Conservation (phyloP, 2,329 filamentous ascomycete genomes). For the Fusarium hainanense region DNA sequence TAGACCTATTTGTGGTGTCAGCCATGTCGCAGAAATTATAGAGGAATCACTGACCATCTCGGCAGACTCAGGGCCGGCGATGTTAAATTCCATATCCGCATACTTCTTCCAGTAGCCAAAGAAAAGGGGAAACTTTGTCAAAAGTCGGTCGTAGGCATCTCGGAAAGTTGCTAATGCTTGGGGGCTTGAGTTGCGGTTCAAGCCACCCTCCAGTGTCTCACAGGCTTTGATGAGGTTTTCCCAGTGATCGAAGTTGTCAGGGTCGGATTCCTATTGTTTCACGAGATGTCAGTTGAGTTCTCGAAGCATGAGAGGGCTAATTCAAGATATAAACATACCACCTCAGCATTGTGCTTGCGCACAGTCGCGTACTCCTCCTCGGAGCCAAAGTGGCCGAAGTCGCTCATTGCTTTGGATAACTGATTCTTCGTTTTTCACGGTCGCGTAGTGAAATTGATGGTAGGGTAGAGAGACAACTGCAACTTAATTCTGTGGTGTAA, state of each 20-base stretch:
- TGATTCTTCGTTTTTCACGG: constrained; percentile 1
- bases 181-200: constrained; percentile 96
- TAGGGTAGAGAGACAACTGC: background rate
- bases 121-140: constrained; percentile 92
- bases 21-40: background rate
- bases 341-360: constrained; percentile 79
- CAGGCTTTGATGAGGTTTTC: constrained; percentile 88
- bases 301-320: background rate
- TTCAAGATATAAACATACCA: constrained; percentile 64
- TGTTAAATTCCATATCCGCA: constrained; percentile 96
- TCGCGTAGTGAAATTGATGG: constrained; percentile 31
- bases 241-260: constrained; percentile 95
- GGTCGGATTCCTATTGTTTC: constrained; percentile 67
- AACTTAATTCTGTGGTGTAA: constrained; percentile 6
- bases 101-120: constrained; percentile 99
- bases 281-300: constrained; percentile 39
- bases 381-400: constrained; percentile 75
- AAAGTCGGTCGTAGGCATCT: constrained; percentile 89
- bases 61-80: constrained; percentile 94
- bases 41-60: constrained; percentile 79
- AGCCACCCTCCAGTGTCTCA: constrained; percentile 87
- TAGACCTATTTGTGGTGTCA: constrained; percentile 74
- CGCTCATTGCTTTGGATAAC: constrained; percentile 66
- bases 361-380: constrained; percentile 87
- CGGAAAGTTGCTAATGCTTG: constrained; percentile 89